A percentile compares a stretch with the other conserved stretches of the same genome.
These are phyloP conservation scores for Lepidium sativum DNA, from an alignment of 345 rosid genomes.

Conservation along the genomic window DNA sequence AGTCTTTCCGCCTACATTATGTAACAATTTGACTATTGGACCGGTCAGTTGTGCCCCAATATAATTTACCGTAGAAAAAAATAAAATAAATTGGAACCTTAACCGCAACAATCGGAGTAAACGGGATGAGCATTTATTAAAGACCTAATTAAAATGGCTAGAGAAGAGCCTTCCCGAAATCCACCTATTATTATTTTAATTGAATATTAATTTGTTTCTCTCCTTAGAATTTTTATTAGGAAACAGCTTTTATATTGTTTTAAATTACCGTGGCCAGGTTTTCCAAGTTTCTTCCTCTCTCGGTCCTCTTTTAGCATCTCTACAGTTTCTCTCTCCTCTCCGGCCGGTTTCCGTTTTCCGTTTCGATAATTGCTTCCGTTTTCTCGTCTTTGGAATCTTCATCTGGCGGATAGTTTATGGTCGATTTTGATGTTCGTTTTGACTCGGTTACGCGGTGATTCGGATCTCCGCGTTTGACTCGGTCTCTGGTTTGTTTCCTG, in stretches of 20 bases:
- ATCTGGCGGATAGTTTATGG: background rate
- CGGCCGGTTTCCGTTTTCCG: slow-evolving; percentile 10
- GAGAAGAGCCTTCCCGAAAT: slow-evolving; percentile 22
- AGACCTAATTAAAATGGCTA: background rate
- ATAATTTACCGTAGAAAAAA: no score
- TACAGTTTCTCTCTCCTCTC: slow-evolving; percentile 35
- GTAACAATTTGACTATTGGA: no score
- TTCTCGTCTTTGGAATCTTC: background rate
- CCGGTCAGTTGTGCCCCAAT: no score
- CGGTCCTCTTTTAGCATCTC: slow-evolving; percentile 22
- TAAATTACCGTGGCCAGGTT: slow-evolving; percentile 36
- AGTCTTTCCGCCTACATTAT: no score
- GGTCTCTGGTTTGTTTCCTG: slow-evolving; percentile 26
- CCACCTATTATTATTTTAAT: background rate
- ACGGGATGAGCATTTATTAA: background rate
- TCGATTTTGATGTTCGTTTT: slow-evolving; percentile 5
- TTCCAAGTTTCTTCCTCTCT: slow-evolving; percentile 45
- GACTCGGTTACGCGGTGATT: slow-evolving; percentile 27
- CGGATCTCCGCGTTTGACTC: slow-evolving; percentile 61
- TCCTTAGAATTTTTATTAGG: no score
- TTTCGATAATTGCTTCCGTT: slow-evolving; percentile 20
- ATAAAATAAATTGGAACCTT: no score
- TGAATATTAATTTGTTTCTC: background rate
- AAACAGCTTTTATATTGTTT: slow-evolving; percentile 1
- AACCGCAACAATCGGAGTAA: background rate